Conservation (phyloP, 345 rosid species). For the Rhizophora mangle region DNA sequence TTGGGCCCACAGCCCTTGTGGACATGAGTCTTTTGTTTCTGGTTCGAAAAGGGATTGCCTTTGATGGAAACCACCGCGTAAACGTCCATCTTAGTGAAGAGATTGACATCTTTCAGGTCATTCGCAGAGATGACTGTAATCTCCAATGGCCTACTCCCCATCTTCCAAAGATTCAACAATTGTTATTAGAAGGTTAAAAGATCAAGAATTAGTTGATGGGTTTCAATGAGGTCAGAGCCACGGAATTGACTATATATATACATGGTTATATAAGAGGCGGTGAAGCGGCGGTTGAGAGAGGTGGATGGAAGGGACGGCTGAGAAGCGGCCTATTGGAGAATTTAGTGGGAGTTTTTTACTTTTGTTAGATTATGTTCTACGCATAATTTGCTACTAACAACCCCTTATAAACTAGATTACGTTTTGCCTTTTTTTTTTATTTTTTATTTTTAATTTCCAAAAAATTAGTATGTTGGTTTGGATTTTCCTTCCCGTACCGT, state of each 20-base stretch:
- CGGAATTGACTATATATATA: too few species aligned
- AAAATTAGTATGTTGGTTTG: too few species aligned
- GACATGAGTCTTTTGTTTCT: conserved; percentile 43
- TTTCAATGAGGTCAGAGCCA: background rate
- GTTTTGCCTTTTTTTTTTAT: too few species aligned
- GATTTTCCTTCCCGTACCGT: too few species aligned
- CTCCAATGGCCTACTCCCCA: conserved; percentile 58
- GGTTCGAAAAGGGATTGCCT: conserved; percentile 38
- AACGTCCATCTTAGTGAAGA: conserved; percentile 58
- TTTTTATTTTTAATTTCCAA: too few species aligned
- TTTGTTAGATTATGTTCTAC: too few species aligned
- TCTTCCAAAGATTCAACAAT: conserved; percentile 1
- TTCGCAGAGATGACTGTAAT: conserved; percentile 48
- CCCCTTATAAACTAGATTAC: too few species aligned
- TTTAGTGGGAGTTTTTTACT: too few species aligned
- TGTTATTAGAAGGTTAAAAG: background rate
- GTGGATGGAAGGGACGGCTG: background rate
- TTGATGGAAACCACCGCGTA: conserved; percentile 51
- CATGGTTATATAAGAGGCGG: background rate
- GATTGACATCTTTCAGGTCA: conserved; percentile 52
- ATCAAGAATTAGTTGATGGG: background rate
- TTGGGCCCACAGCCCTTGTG: conserved; percentile 48
- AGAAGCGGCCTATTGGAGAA: background rate
- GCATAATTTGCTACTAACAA: too few species aligned
- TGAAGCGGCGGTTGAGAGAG: background rate